Percentiles rank a stretch among this genome's conserved stretches.
phyloP scores from a whole-genome alignment of 345 rosid species.

The Lenwebbia sp. region DNA sequence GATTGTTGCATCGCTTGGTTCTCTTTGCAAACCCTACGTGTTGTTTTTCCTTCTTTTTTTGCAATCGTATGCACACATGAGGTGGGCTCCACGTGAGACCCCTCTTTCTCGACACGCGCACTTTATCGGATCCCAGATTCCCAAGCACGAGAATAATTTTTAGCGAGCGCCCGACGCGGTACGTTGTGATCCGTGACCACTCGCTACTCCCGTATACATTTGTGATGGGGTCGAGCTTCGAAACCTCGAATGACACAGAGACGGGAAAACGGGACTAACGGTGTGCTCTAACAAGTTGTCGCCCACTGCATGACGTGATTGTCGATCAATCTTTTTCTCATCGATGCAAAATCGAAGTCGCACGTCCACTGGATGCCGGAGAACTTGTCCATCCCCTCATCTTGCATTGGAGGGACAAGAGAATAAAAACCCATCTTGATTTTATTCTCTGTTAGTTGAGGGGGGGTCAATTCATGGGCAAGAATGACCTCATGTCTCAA shows the following conservation, averaged over 20 bases:
- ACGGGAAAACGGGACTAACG: not conserved
- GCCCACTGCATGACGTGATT: not conserved
- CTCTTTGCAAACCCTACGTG: not conserved
- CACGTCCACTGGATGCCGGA: not conserved
- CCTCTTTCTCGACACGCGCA: not conserved
- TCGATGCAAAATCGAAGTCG: not conserved
- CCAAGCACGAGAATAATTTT: no score
- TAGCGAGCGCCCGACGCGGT: no score
- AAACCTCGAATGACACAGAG: not conserved
- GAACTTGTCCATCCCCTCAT: not conserved
- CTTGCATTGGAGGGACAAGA: not conserved
- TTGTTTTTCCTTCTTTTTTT: not conserved
- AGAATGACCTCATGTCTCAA: not conserved
- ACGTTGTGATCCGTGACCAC: not conserved
- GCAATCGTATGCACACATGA: no score
- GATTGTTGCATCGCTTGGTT: not conserved
- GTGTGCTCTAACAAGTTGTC: not conserved
- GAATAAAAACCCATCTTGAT: not conserved
- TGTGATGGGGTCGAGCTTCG: not conserved
- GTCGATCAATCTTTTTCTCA: not conserved
- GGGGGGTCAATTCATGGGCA: not conserved
- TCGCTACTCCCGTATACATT: not conserved
- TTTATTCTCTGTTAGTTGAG: not conserved
- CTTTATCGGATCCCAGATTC: no score
- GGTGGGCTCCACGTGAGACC: not conserved